Evolutionary conservation across 495 filamentous ascomycete species (phyloP), one percentile per base, ranked within the genome.

Genomic region (Penicillium cosmopolitanum): DNA sequence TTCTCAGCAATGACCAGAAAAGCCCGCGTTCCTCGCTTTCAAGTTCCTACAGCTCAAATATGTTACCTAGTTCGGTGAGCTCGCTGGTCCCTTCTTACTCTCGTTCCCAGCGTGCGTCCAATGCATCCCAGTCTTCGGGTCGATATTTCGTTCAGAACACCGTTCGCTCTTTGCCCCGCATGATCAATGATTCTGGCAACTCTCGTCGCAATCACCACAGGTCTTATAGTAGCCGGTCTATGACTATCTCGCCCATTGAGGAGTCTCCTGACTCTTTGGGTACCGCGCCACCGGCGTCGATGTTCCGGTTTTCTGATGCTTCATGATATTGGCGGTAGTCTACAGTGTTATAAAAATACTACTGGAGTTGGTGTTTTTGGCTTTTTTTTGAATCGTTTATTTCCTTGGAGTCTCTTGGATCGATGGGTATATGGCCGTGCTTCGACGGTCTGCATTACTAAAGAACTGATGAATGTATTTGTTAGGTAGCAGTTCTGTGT

Each of bases 271-370:
- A n/a, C 43, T n/a, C 7, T 36, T 47, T 51, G 12, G 50, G 52
- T 28, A 38, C 34, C n/a, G 33, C 51, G 13, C 51, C 57, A 31
- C 46, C 50, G 0, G 42, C 64, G 43, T 47, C 64, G 31, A 4
- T 55, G 35, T 57, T 60, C 19, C 40, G 47, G 16, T 43, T 58
- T 50, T 61, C 53, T n/a, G 64, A 62, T 34, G 38, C 33, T 38
- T 61, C 42, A 4, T 44, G 35, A 28, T 12, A 35, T 16, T 38
- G 19, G 38, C 25, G 48, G 23, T 33, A 18, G n/a, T 16, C n/a
- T 47, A 36, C 19, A 16, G 16, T 33, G 15, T 43, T 43, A 10
- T 12, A 31, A 0, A 31, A 8, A 8, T 31, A 31, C 6, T 31
- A 31, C 28, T 31, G 28, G 28, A 8, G 28, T 31, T 31, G 28